Base-by-base conservation (phyloP, 1,284 basidiomycete genomes). In the Ganoderma lucidum region DNA sequence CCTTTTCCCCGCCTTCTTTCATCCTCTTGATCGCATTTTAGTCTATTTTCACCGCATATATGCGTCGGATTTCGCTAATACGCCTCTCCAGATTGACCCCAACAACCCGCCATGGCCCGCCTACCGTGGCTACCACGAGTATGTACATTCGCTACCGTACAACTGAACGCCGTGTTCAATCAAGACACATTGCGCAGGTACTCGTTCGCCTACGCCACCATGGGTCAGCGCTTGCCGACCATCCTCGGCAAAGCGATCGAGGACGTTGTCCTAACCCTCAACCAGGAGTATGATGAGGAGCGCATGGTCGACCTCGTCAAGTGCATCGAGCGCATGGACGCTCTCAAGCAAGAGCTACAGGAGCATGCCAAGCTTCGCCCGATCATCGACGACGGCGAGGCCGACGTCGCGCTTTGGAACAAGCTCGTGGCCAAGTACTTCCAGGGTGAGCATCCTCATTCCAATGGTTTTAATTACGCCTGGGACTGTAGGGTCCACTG, bases 61-160 rank as follows among this genome's bases (percentile, higher is more conserved):
- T 67, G 64, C 65, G 35, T 32, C 5, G 6, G 19, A 14, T 23
- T 30, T 23, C 64, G 15, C 65, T 67, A 44, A 67, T 44, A 61
- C 62, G 6, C 51, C 19, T 35, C 28, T 28, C 4, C 66, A 92
- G 90, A 86, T 94, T 67, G 90, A 96, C 80, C 95, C 96, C 51
- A 95, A 98, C 83, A 96, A 98, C 84, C 97, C 97, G 41, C 97
- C 97, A 63, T 98, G 96, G 96, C 96, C 96, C 39, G 96, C 94
- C 0, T 96, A 90, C 84, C 91, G 96, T 71, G 96, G 96, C 10
- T 98, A 98, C 83, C 96, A 98, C 65, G 78, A 78, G 71, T 76
- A 32, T 53, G 75, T 72, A 8, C 12, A 28, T 39, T 8, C 59
- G 23, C 17, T 12, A 30, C 15, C 6, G n/a, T 28, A 42, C 6